Base-by-base conservation (phyloP, 495 filamentous ascomycete genomes). In the Thermothielavioides terrestris region DNA sequence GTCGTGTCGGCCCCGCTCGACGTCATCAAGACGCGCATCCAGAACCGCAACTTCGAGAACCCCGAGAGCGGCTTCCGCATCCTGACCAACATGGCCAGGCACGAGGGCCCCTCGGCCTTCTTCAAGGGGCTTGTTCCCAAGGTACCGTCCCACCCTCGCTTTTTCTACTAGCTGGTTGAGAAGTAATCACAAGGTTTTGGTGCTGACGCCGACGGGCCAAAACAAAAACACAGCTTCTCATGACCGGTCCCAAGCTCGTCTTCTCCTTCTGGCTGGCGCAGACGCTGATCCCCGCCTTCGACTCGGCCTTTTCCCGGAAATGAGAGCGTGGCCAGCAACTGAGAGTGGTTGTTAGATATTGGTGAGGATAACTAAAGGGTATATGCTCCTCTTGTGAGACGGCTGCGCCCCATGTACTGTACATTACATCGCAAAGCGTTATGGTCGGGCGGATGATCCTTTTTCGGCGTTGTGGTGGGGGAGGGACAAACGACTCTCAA, bases 181-280 rank as follows among this genome's bases (percentile, higher is more conserved):
- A n/a, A n/a, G n/a, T n/a, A n/a, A n/a, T n/a, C n/a, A n/a, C n/a
- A n/a, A n/a, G n/a, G n/a, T n/a, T n/a, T n/a, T n/a, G n/a, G n/a
- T n/a, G n/a, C n/a, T n/a, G n/a, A n/a, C n/a, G n/a, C n/a, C n/a
- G n/a, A n/a, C n/a, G n/a, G n/a, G n/a, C n/a, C 2, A 26, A 18
- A 15, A 2, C 25, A 20, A 36, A 2, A 11, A 10, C 45, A n/a
- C 49, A 79, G 81, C 78, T 98, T 55, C 75, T 98, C 60, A 97
- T 97, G 90, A 98, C 92, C 18, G 92, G 92, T 26, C 92, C 92
- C 53, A 98, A 98, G 78, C 75, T 98, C 43, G 90, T 96, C 49
- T 98, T 98, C 78, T 95, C 89, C 56, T 99, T 99, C 81, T 99
- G 92, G 92, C 78, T 99, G 57, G 92, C 90, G 50, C 89, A 95